Evolutionary conservation across 495 filamentous ascomycete species (phyloP).

Genomic region (Penicillium diatomitis): DNA sequence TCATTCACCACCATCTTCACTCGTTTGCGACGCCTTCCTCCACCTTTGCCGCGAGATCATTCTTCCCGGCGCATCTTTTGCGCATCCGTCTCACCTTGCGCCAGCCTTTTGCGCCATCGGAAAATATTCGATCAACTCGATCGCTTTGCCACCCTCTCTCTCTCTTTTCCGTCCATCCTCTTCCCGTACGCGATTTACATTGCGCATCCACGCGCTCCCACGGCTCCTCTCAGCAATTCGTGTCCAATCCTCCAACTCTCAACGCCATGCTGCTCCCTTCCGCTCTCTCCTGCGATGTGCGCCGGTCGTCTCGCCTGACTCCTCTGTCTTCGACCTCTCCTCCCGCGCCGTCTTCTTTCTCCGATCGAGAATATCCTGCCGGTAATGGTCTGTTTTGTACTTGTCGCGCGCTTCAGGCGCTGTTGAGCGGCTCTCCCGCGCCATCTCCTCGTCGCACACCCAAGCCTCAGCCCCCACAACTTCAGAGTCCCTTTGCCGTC

Average conservation of each 20-base stretch:
- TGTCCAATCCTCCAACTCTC: background rate
- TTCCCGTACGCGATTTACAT: background rate
- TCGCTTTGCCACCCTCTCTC: slow-evolving; percentile 1
- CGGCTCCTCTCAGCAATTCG: background rate
- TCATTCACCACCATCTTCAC: slow-evolving; percentile 1
- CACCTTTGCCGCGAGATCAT: slow-evolving; percentile 19
- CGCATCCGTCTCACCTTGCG: slow-evolving; percentile 13
- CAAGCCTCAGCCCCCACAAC: slow-evolving; percentile 25
- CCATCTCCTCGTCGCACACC: slow-evolving; percentile 27
- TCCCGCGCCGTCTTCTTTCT: slow-evolving; percentile 51
- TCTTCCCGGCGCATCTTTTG: slow-evolving; percentile 27
- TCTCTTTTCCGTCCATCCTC: slow-evolving; percentile 3
- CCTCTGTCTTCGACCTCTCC: slow-evolving; percentile 57
- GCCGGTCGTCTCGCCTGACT: slow-evolving; percentile 42
- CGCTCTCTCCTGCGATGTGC: slow-evolving; percentile 59
- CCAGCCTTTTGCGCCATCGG: slow-evolving; percentile 1
- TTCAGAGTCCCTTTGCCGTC: slow-evolving; percentile 42
- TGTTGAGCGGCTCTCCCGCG: slow-evolving; percentile 42
- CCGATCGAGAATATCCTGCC: slow-evolving; percentile 40
- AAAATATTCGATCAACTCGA: background rate
- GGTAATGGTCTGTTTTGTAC: slow-evolving; percentile 54
- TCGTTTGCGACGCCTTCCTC: slow-evolving; percentile 12
- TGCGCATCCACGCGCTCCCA: background rate
- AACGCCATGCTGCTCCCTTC: slow-evolving; percentile 61
- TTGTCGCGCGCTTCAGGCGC: slow-evolving; percentile 63